A percentile compares a stretch with the other conserved stretches of the same genome.
Evolutionary conservation across 2,329 filamentous ascomycete species (phyloP).

Genomic region (Gremmenia infestans): DNA sequence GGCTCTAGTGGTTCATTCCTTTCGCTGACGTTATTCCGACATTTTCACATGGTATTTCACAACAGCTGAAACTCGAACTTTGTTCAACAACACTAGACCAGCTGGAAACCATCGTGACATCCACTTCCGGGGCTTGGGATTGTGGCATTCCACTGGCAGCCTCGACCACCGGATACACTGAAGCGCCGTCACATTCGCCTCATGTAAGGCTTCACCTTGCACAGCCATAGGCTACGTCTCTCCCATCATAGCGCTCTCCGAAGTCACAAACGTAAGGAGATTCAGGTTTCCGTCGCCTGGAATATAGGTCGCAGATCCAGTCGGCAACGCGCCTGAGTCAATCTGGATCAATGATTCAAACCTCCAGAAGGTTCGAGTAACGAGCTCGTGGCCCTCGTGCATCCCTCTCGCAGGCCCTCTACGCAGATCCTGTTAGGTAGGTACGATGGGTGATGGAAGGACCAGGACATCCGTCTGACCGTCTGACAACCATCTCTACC

Average conservation of each 20-base stretch:
- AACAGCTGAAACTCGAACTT: not conserved
- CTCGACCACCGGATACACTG: not conserved
- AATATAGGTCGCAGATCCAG: constrained; percentile 7
- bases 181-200: constrained; percentile 1
- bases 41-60: constrained; percentile 2
- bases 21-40: not conserved
- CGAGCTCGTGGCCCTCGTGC: constrained; percentile 1
- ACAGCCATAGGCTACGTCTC: constrained; percentile 11
- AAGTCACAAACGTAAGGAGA: constrained; percentile 13
- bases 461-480: not conserved
- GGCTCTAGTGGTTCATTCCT: no score
- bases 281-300: constrained; percentile 11
- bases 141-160: not conserved
- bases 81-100: no score
- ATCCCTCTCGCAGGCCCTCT: not conserved
- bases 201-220: constrained; percentile 1
- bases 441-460: not conserved
- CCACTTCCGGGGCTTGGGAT: not conserved
- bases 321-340: not conserved
- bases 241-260: not conserved
- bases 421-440: constrained; percentile 5
- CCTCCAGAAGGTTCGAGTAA: constrained; percentile 4
- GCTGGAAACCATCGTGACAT: not conserved
- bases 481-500: constrained; percentile 1
- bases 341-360: constrained; percentile 1